These are phyloP conservation scores for Galeopsis tetrahit DNA, from an alignment of 257 asterid species.

Conservation along the genomic window DNA sequence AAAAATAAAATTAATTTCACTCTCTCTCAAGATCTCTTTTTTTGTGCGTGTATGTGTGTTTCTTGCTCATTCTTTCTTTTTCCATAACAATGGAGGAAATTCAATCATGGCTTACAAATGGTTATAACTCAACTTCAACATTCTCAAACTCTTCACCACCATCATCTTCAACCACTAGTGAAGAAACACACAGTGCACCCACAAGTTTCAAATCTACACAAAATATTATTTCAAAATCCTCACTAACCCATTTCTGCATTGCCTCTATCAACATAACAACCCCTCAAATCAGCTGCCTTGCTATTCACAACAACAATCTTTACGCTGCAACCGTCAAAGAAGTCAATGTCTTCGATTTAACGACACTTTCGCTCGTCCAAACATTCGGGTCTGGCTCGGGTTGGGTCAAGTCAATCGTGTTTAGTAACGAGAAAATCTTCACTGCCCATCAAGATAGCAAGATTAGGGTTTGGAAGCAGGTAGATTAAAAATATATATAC, in stretches of 20 bases:
- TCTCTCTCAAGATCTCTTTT: background rate
- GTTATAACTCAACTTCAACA: constrained; percentile 10
- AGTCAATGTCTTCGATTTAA: constrained; percentile 48
- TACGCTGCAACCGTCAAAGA: constrained; percentile 56
- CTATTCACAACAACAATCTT: constrained; percentile 41
- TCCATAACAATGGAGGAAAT: constrained; percentile 48
- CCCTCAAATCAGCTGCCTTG: constrained; percentile 60
- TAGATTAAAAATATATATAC: too few species aligned
- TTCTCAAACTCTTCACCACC: constrained; percentile 30
- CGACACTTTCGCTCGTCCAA: constrained; percentile 33
- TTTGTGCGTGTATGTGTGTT: constrained; percentile 18
- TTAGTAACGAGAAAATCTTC: constrained; percentile 41
- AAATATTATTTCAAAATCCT: constrained; percentile 1
- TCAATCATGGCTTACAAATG: constrained; percentile 42
- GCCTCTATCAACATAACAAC: constrained; percentile 37
- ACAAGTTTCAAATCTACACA: constrained; percentile 42
- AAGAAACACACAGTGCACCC: constrained; percentile 46
- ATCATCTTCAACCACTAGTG: constrained; percentile 42
- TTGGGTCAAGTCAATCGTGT: constrained; percentile 56
- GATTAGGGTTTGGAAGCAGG: constrained; percentile 47
- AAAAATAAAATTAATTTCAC: constrained; percentile 6
- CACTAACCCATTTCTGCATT: constrained; percentile 30
- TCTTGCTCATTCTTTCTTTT: background rate
- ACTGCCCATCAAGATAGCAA: constrained; percentile 70
- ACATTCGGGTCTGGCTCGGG: constrained; percentile 55